Percentiles rank a stretch among this genome's conserved stretches.
These are phyloP conservation scores for Vachellia pachyceras DNA, from an alignment of 306 rosid genomes.

Conservation along the genomic window DNA sequence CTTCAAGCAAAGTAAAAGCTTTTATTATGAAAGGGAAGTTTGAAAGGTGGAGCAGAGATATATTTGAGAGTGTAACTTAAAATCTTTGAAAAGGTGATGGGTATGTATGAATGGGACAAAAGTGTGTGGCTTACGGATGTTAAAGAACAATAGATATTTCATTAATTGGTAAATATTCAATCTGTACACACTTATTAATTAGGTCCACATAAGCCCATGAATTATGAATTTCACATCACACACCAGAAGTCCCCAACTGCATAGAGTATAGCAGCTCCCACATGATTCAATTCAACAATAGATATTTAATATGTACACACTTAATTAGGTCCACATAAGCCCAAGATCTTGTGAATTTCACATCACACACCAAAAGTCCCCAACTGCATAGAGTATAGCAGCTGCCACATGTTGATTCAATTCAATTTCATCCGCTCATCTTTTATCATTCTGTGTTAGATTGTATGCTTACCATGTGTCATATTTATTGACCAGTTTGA, in stretches of 20 bases:
- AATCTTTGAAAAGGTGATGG: conserved; percentile 22
- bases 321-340: neutral
- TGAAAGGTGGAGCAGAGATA: neutral
- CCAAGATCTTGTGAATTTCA: neutral
- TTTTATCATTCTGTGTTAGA: neutral
- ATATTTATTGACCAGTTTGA: neutral
- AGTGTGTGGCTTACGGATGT: conserved; percentile 27
- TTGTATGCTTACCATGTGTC: neutral
- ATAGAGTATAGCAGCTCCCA: neutral
- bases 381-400: neutral
- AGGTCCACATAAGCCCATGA: neutral
- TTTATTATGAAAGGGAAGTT: conserved; percentile 6
- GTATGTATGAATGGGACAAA: conserved; percentile 28
- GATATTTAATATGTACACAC: conserved; percentile 7
- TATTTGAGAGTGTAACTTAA: neutral
- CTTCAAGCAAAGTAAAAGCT: conserved; percentile 22
- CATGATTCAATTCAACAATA: neutral
- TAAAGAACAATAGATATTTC: too few relatives aligned
- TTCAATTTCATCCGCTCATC: neutral
- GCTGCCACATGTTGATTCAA: neutral
- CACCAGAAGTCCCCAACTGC: neutral
- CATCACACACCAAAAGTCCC: neutral
- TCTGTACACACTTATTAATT: neutral
- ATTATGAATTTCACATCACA: neutral
- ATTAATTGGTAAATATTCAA: conserved; percentile 5